A percentile compares a stretch with the other conserved stretches of the same genome.
Evolutionary conservation across 306 rosid genomes (phyloP).

Genomic region (Hylodesmum podocarpum): DNA sequence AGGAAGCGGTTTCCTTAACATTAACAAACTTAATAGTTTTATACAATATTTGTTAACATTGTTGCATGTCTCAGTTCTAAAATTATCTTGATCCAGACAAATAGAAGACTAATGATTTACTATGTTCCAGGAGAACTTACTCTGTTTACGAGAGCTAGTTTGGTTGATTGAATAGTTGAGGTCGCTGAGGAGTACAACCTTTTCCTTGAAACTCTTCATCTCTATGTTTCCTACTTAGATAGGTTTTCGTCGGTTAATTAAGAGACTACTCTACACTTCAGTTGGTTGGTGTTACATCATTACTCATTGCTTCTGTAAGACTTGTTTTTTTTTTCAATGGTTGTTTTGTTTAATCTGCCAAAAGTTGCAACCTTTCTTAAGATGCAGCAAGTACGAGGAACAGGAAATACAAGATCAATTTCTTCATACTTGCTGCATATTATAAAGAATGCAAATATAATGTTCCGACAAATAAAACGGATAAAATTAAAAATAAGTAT

Average conservation of each 20-base stretch:
- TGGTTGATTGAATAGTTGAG: constrained; percentile 91
- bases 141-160: constrained; percentile 62
- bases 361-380: background rate
- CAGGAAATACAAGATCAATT: constrained; percentile 70
- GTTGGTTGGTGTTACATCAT: constrained; percentile 70
- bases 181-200: constrained; percentile 87
- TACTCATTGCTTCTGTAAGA: constrained; percentile 90
- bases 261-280: constrained; percentile 50
- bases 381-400: constrained; percentile 84
- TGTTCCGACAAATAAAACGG: background rate
- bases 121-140: constrained; percentile 57
- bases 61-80: background rate
- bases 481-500: background rate
- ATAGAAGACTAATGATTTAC: constrained; percentile 64
- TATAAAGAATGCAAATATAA: background rate
- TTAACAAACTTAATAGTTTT: no score
- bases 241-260: constrained; percentile 50
- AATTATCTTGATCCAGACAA: background rate
- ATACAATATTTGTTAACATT: background rate
- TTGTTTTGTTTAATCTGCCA: background rate
- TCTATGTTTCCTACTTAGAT: constrained; percentile 62
- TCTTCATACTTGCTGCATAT: constrained; percentile 80
- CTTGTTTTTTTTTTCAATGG: background rate
- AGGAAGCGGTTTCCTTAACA: no score
- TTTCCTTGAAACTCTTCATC: constrained; percentile 63